phyloP scores from a whole-genome alignment of 2,329 filamentous ascomycete species.

The Orbilia quercus region DNA sequence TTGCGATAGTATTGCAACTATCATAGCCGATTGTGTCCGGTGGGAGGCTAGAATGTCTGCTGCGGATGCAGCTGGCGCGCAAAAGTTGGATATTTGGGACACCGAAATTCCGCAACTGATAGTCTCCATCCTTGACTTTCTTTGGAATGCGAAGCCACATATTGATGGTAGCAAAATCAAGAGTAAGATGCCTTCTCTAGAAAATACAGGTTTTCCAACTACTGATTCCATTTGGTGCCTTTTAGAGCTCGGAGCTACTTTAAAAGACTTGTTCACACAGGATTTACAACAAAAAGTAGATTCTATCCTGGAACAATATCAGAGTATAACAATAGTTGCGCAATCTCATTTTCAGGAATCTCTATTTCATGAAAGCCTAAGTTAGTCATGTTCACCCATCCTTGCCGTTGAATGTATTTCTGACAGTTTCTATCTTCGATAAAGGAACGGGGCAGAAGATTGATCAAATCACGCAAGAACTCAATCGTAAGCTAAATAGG shows the following conservation, averaged over 20 bases:
- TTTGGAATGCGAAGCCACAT: slow-evolving; percentile 34
- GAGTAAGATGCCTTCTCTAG: slow-evolving; percentile 7
- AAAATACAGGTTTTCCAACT: too few species aligned
- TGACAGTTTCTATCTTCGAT: background rate
- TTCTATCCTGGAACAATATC: slow-evolving; percentile 9
- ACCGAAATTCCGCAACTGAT: slow-evolving; percentile 18
- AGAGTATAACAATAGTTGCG: slow-evolving; percentile 10
- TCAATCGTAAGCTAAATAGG: slow-evolving; percentile 23
- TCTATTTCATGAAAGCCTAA: slow-evolving; percentile 25
- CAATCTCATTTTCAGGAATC: slow-evolving; percentile 44
- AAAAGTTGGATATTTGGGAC: slow-evolving; percentile 26
- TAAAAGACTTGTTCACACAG: slow-evolving; percentile 37
- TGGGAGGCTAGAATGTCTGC: slow-evolving; percentile 20
- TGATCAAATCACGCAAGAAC: slow-evolving; percentile 17
- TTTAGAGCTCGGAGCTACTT: slow-evolving; percentile 26
- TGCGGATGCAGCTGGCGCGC: background rate
- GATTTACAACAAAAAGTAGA: slow-evolving; percentile 41
- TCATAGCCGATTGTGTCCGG: slow-evolving; percentile 21
- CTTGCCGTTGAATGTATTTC: background rate
- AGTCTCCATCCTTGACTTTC: slow-evolving; percentile 29
- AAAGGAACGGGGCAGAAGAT: slow-evolving; percentile 32
- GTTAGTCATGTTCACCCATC: background rate
- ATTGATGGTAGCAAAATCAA: slow-evolving; percentile 21
- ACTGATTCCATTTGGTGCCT: background rate
- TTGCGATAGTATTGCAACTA: slow-evolving; percentile 22